Base-by-base conservation (phyloP, 257 asterid species). In the Solanum rostratum region DNA sequence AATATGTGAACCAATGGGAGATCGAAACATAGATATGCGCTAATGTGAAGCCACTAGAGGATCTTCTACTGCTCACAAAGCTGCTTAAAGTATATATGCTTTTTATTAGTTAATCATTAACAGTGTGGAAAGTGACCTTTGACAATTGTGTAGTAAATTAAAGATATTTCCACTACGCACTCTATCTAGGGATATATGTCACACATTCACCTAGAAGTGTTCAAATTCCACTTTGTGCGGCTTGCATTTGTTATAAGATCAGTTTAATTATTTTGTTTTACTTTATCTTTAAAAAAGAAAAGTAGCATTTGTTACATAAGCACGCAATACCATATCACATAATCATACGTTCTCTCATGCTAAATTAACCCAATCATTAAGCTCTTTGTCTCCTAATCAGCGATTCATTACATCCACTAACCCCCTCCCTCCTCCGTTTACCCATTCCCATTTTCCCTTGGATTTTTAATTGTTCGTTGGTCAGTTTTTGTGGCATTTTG, bases 71-170 rank as follows among this genome's bases (percentile, higher is more conserved):
- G 90, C 90, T 86, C 85, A 57, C 89, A 73, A 89, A 89, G 90
- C 88, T 86, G 88, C 90, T 79, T 86, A 90, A 93, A 92, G 92
- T 90, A 90, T 89, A 85, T 86, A 89, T 90, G 93, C 91, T 92
- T 93, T 93, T 65, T 80, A 85, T 89, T 88, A 65, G 87, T 87
- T 83, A 80, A 53, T 82, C 29, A 59, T 76, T 27, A 54, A 45
- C 11, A 43, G 13, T 22, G 20, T 45, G 29, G 37, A 27, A 54
- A 85, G 76, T 88, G 88, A 90, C 50, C 85, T 85, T 83, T 74
- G 85, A 86, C 85, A 83, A 85, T 85, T 88, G 73, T 85, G 87
- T 62, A 85, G 85, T 85, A 68, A 65, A 65, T 30, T 65, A 65
- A 85, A 88, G n/a, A 22, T 74, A 8, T 46, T 16, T 46, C 43